These are phyloP conservation scores for Leishmania amazonensis DNA, from an alignment of 208 protist species.

Conservation along the genomic window DNA sequence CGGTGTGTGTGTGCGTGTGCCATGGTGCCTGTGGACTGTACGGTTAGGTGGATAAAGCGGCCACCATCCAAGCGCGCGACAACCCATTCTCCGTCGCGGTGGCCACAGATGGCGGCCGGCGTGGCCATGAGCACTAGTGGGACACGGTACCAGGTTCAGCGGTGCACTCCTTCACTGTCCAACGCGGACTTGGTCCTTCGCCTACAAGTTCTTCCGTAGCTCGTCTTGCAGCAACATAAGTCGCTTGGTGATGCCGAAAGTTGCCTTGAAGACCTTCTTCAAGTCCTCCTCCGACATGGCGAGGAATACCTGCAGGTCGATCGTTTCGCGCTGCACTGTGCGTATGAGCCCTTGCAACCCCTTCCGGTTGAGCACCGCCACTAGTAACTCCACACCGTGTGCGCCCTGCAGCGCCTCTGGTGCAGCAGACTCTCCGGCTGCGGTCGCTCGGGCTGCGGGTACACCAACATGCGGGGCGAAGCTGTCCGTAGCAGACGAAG, in stretches of 20 bases:
- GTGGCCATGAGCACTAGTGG: not conserved
- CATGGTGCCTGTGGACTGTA: not conserved
- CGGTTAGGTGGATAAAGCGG: not conserved
- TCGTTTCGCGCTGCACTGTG: conserved; percentile 60
- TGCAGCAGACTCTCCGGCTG: not conserved
- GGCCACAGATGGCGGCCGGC: not conserved
- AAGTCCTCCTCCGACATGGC: conserved; percentile 78
- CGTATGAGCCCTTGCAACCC: conserved; percentile 55
- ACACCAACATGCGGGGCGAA: not conserved
- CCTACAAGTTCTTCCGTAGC: conserved; percentile 46
- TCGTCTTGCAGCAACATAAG: conserved; percentile 81
- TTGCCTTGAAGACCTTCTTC: conserved; percentile 78
- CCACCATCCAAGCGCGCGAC: not conserved
- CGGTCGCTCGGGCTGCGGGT: not conserved
- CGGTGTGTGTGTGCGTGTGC: not conserved
- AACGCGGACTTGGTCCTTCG: not conserved
- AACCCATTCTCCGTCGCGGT: not conserved
- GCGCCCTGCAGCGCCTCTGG: conserved; percentile 32
- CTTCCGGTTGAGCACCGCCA: conserved; percentile 60
- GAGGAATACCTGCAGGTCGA: conserved; percentile 83
- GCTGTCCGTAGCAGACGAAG: not conserved
- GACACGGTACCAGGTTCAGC: not conserved
- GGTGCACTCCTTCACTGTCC: not conserved
- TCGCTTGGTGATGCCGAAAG: conserved; percentile 78
- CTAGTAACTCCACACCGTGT: conserved; percentile 49